Base-by-base conservation (phyloP, 352 stramenopile species). In the Phytophthora citrophthora region DNA sequence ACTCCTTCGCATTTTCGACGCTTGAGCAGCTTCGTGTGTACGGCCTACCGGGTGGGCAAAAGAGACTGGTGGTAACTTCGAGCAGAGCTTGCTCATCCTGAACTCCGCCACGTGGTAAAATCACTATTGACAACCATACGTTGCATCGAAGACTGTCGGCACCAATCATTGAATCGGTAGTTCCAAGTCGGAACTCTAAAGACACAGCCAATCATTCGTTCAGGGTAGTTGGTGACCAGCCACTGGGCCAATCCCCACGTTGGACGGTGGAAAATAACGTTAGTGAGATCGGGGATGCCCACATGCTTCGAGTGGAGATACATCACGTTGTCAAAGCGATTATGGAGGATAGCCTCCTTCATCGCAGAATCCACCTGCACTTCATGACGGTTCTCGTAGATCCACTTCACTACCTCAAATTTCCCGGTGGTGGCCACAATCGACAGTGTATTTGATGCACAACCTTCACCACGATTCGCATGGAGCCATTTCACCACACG, bases 131-230 rank as follows among this genome's bases (percentile, higher is more conserved):
- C 23, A 39, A 7, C 54, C 32, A 15, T 52, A 9, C 45, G 51
- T 9, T 44, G 52, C 58, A 72, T 54, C 1, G 23, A 44, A 23
- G 26, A 20, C 3, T 64, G 52, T 40, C 58, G 45, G 39, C 57
- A 72, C 64, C 64, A 72, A 39, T 68, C 58, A 9, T 68, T 64
- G 24, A 72, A 72, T 34, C 52, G 45, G 34, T 53, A 68, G 29
- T 72, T 41, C 46, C 46, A 72, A 5, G 52, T 68, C 27, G 57
- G 34, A 13, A 69, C 49, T 48, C 61, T 40, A 43, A 69, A 65
- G 16, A 23, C 59, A 27, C 58, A 65, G 20, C 47, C 52, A 1
- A 10, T 32, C 5, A 72, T 39, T 48, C 20, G 40, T 4, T 54
- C 27, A 0, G 40, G 12, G n/a, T 60, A 54, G 15, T 69, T 68